Percentiles rank a stretch among this genome's conserved stretches.
Evolutionary conservation across 108 stramenopile genomes (phyloP).

Genomic region (Aurantiochytrium sp.): DNA sequence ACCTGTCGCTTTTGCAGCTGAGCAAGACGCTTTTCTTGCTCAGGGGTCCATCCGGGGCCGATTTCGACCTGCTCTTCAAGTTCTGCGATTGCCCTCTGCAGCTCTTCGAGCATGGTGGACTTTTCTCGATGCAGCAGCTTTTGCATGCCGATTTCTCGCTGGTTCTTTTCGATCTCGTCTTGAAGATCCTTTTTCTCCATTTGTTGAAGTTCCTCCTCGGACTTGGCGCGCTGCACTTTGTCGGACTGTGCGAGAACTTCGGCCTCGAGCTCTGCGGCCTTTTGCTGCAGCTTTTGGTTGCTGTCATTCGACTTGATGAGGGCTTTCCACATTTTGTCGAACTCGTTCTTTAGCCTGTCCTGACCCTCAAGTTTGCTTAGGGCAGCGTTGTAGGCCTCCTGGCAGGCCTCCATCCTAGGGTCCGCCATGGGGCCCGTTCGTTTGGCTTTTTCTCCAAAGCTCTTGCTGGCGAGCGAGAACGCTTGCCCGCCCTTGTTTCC

Average conservation of each 20-base stretch:
- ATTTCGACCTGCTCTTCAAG: conserved; percentile 15
- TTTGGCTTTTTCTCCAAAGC: no score
- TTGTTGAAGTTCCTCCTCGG: conserved; percentile 23
- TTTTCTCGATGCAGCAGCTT: conserved; percentile 35
- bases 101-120: conserved; percentile 41
- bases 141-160: not conserved
- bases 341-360: not conserved
- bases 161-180: conserved; percentile 15
- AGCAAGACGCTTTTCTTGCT: not conserved
- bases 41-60: not conserved
- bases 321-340: conserved; percentile 13
- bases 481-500: no score
- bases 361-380: not conserved
- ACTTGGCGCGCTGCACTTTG: conserved; percentile 4
- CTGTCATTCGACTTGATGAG: not conserved
- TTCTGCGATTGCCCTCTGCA: not conserved
- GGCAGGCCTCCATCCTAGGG: not conserved
- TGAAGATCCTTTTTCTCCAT: conserved; percentile 25
- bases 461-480: no score
- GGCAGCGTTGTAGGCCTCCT: not conserved
- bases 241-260: not conserved
- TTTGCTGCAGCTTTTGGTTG: not conserved
- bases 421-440: not conserved
- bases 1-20: not conserved
- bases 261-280: not conserved